Evolutionary conservation across 805 yeast species (phyloP).

Genomic region (Candida pseudoglaebosa): DNA sequence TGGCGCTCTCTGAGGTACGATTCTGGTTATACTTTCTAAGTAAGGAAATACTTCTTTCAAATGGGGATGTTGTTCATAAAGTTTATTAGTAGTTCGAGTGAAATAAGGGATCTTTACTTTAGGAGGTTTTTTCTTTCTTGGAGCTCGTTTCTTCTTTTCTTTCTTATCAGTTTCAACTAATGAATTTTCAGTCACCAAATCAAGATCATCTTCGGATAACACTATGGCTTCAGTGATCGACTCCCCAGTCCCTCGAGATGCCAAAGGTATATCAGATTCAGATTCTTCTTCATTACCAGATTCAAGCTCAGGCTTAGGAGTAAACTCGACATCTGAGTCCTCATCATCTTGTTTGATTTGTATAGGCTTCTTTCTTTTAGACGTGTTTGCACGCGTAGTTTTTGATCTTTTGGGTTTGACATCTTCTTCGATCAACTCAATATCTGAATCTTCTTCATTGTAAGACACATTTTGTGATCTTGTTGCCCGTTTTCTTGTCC

Average conservation of each 20-base stretch:
- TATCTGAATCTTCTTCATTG: constrained; percentile 22
- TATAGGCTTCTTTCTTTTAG: constrained; percentile 6
- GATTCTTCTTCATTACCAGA: constrained; percentile 30
- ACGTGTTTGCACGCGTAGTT: constrained; percentile 11
- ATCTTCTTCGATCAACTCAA: constrained; percentile 11
- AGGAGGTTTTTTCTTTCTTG: constrained; percentile 33
- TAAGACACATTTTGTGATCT: constrained; percentile 16
- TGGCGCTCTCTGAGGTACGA: constrained; percentile 51
- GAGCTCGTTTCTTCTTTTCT: constrained; percentile 12
- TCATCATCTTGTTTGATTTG: constrained; percentile 11
- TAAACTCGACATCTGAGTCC: constrained; percentile 14
- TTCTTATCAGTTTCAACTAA: constrained; percentile 17
- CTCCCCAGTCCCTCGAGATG: constrained; percentile 16
- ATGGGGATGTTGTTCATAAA: constrained; percentile 77
- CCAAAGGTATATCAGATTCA: constrained; percentile 5
- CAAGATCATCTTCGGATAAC: constrained; percentile 19
- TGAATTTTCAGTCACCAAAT: constrained; percentile 13
- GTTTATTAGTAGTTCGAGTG: constrained; percentile 61
- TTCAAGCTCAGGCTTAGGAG: constrained; percentile 5
- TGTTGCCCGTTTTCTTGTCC: constrained; percentile 12
- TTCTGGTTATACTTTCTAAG: constrained; percentile 44
- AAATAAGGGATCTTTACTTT: constrained; percentile 63
- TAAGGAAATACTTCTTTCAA: constrained; percentile 67
- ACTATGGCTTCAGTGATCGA: constrained; percentile 21
- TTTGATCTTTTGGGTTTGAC: constrained; percentile 10